Evolutionary conservation across 176 grass and related monocot genomes (phyloP).

Genomic region (Carex cristatella): DNA sequence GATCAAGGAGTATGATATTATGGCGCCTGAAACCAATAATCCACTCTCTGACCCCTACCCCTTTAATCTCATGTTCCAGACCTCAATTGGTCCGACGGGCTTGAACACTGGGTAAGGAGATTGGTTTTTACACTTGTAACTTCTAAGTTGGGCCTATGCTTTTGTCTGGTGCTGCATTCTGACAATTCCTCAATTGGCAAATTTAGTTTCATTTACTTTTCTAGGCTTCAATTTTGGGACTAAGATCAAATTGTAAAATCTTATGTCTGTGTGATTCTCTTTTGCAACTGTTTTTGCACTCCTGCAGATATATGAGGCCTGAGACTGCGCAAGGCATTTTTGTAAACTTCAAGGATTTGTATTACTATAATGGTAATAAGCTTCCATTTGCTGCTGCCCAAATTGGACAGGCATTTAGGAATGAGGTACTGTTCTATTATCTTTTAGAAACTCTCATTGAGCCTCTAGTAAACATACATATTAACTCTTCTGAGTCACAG

Average conservation of each 20-base stretch:
- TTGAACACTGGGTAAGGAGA: conserved; percentile 65
- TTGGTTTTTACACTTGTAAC: neutral
- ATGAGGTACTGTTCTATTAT: conserved; percentile 52
- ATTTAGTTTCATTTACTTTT: neutral
- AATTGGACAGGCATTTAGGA: conserved; percentile 86
- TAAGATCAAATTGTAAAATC: neutral
- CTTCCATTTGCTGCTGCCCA: conserved; percentile 88
- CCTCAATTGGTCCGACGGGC: conserved; percentile 89
- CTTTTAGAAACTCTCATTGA: neutral
- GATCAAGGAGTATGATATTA: conserved; percentile 84
- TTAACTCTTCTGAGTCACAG: neutral
- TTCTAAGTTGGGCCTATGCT: neutral
- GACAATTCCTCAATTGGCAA: conserved; percentile 2
- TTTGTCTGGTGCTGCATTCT: neutral
- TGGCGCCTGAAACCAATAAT: conserved; percentile 92
- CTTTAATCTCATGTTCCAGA: conserved; percentile 99
- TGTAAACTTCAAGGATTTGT: conserved; percentile 89
- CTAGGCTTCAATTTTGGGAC: neutral
- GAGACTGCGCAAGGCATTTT: conserved; percentile 96
- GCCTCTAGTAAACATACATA: neutral
- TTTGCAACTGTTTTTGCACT: conserved; percentile 22
- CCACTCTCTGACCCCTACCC: conserved; percentile 69
- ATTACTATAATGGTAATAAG: conserved; percentile 83
- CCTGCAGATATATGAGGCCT: conserved; percentile 86
- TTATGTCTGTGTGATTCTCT: neutral